Base-by-base conservation (phyloP, 2,329 filamentous ascomycete species). In the Endoconidiophora laricicola region DNA sequence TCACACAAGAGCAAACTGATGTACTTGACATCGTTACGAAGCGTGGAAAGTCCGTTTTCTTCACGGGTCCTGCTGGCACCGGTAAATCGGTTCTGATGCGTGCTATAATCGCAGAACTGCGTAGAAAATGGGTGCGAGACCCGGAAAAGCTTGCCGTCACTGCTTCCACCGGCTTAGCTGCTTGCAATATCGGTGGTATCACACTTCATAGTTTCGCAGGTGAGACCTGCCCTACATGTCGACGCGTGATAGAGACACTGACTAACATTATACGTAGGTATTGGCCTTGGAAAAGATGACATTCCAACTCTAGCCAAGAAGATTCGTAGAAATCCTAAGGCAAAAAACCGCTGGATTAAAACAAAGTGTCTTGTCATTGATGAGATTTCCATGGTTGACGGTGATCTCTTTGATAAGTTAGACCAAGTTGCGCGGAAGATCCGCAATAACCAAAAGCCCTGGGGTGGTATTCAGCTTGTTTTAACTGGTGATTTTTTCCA, bases 401-500 rank as follows among this genome's bases (percentile, higher is more conserved):
- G 86, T 1, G 88, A 95, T 33, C 71, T 98, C 0, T 98, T 96
- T 57, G 91, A 98, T 68, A 98, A 98, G 63, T 73, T 98, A 16
- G 87, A 93, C 54, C 77, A 83, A 54, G 83, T 98, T 56, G 90
- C 88, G 12, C 77, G 90, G 50, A 78, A 72, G 3, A 79, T 98
- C 54, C 79, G 88, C 49, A 94, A 93, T 61, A 95, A 94, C 58
- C 88, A 86, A 7, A 76, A 86, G 7, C 84, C 91, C 0, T 98
- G 94, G 70, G 93, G 91, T 49, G 91, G 91, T 4, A 96, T 98
- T 43, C 91, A 98, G 58, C 73, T 98, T 26, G 77, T 98, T 51
- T 85, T 98, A 53, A 98, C 91, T 0, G 91, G 91, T 2, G 91
- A 98, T 60, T 98, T 98, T 66, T 98, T 98, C 65, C 91, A 98